Conservation (phyloP, 192 early-diverging fungal species). For the Backusella liffmaniae region DNA sequence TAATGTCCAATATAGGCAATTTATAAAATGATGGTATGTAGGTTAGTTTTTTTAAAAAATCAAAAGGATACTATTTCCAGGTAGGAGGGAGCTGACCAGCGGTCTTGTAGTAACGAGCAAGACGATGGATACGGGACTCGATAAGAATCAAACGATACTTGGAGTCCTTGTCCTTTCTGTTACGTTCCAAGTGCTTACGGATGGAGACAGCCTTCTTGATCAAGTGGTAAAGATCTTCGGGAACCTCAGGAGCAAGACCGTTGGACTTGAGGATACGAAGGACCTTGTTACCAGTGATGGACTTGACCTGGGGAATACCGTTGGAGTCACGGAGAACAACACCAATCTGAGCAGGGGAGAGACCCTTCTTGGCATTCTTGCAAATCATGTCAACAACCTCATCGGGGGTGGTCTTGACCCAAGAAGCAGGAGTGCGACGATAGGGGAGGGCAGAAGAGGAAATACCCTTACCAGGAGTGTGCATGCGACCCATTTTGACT, state of each 20-base stretch:
- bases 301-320: constrained; percentile 95
- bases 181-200: constrained; percentile 98
- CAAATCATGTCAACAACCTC: constrained; percentile 98
- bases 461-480: constrained; percentile 98
- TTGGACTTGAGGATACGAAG: constrained; percentile 98
- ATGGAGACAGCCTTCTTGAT: constrained; percentile 99
- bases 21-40: not conserved
- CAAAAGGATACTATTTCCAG: constrained; percentile 93
- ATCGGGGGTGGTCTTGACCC: constrained; percentile 97
- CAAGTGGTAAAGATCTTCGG: constrained; percentile 98
- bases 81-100: constrained; percentile 92
- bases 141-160: constrained; percentile 98
- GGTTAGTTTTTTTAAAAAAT: constrained; percentile 5
- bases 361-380: constrained; percentile 99
- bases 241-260: constrained; percentile 83
- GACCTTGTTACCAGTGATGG: constrained; percentile 99
- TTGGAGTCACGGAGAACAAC: constrained; percentile 95
- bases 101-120: constrained; percentile 99
- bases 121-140: constrained; percentile 98
- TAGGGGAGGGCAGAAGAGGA: constrained; percentile 89
- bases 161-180: constrained; percentile 98
- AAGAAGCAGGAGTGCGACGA: constrained; percentile 94
- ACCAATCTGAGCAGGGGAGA: constrained; percentile 98
- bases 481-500: constrained; percentile 45
- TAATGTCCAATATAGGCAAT: constrained; percentile 36